Base-by-base conservation (phyloP, 805 yeast genomes). In the Candida oleophila region DNA sequence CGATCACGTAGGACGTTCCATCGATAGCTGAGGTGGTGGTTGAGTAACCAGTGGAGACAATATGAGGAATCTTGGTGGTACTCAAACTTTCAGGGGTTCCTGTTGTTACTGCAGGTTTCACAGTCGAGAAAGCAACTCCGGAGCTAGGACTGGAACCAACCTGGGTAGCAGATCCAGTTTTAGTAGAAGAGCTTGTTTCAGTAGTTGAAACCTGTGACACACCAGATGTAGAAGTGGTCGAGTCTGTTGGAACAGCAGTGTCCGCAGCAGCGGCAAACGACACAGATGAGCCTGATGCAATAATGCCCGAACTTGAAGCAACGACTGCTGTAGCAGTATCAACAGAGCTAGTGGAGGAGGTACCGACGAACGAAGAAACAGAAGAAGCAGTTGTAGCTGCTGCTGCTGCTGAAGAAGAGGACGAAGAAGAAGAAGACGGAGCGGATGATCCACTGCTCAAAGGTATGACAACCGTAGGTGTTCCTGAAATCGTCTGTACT, bases 1-100 rank as follows among this genome's bases (percentile, higher is more conserved):
- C 59, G 3, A 62, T 36, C 4, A 61, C 62, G 9, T 56, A 58
- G 9, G 64, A 41, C 15, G 56, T 34, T 19, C 65, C 66, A 42
- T 51, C 48, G 11, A 52, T 45, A 5, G 52, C 45, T 5, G 52
- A 54, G 38, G 65, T 59, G 22, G 59, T 53, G 22, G 56, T 48
- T 21, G 61, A 33, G n/a, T 14, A 19, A 3, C 40, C 45, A 33
- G 38, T 34, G 3, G 45, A 42, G 5, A 19, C 25, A 18, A 30
- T 25, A 25, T 25, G 30, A 7, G 30, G 30, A 25, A 11, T 25
- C 30, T 25, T 25, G 5, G 30, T n/a, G n/a, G n/a, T n/a, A n/a
- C n/a, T 25, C 30, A 25, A 25, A 11, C 30, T 25, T 25, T 5
- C 33, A 15, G 45, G n/a, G 45, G 40, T 34, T 22, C 7, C 42